Evolutionary conservation across 1,284 basidiomycete genomes (phyloP).

Genomic region (Afroboletus lepidellus): DNA sequence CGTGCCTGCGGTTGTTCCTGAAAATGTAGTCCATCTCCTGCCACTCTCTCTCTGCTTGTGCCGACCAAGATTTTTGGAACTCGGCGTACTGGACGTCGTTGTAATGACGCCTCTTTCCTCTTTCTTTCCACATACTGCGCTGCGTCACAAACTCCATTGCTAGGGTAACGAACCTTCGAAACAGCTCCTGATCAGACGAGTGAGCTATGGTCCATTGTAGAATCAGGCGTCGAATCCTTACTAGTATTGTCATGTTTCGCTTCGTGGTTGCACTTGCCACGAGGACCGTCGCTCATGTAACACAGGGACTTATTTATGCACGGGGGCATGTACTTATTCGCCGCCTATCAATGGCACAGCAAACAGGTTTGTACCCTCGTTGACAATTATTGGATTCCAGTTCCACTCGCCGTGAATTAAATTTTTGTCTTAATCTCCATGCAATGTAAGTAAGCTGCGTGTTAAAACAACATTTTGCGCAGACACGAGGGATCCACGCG

Average conservation of each 20-base stretch:
- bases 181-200: constrained; percentile 19
- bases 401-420: constrained; percentile 17
- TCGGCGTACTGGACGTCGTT: constrained; percentile 19
- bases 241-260: constrained; percentile 29
- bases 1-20: constrained; percentile 13
- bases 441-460: background rate
- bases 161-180: constrained; percentile 25
- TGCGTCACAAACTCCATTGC: constrained; percentile 25
- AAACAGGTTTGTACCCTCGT: constrained; percentile 21
- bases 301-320: constrained; percentile 28
- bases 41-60: constrained; percentile 25
- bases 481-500: constrained; percentile 5
- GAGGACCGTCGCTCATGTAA: constrained; percentile 17
- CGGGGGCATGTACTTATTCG: constrained; percentile 7
- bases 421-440: constrained; percentile 22
- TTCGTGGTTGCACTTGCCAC: constrained; percentile 28
- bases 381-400: constrained; percentile 10
- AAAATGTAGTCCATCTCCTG: constrained; percentile 29
- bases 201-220: constrained; percentile 16
- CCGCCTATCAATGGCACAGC: constrained; percentile 23
- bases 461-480: constrained; percentile 5
- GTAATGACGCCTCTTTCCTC: constrained; percentile 5
- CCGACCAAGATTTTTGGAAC: constrained; percentile 29
- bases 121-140: constrained; percentile 21
- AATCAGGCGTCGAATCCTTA: constrained; percentile 20